phyloP scores from a whole-genome alignment of 164 flowering plant genomes.

The Cinnamomum micranthum region DNA sequence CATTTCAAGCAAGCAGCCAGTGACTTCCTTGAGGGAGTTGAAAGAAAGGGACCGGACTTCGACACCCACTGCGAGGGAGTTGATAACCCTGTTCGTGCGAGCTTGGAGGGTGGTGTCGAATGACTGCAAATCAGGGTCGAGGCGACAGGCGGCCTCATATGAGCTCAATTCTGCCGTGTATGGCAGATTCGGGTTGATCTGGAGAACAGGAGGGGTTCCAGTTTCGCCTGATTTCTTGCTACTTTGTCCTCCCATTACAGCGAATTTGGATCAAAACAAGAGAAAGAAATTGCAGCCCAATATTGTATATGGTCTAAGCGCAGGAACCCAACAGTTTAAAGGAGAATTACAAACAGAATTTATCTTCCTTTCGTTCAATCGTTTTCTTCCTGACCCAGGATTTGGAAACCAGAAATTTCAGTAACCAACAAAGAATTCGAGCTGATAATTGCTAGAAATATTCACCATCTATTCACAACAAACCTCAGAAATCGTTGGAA shows the following conservation, averaged over 20 bases:
- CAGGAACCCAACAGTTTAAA: too few species aligned
- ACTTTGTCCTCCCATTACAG: slow-evolving; percentile 23
- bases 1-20: slow-evolving; percentile 63
- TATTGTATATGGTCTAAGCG: background rate
- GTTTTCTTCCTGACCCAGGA: background rate
- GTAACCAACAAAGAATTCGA: background rate
- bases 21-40: slow-evolving; percentile 59
- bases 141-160: slow-evolving; percentile 57
- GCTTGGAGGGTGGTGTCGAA: slow-evolving; percentile 52
- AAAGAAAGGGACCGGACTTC: slow-evolving; percentile 58
- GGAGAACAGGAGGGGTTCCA: slow-evolving; percentile 11
- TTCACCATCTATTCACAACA: background rate
- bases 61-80: slow-evolving; percentile 43
- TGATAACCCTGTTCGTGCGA: slow-evolving; percentile 54
- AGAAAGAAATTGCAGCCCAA: background rate
- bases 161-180: slow-evolving; percentile 46
- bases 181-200: slow-evolving; percentile 10
- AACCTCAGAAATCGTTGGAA: background rate
- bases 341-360: too few species aligned
- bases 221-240: slow-evolving; percentile 25
- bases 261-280: slow-evolving; percentile 1
- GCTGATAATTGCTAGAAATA: background rate
- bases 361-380: background rate
- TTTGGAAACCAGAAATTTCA: background rate
- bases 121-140: slow-evolving; percentile 50